These are phyloP conservation scores for Coemansia sp. DNA, from an alignment of 192 early-diverging fungal genomes.

Conservation along the genomic window DNA sequence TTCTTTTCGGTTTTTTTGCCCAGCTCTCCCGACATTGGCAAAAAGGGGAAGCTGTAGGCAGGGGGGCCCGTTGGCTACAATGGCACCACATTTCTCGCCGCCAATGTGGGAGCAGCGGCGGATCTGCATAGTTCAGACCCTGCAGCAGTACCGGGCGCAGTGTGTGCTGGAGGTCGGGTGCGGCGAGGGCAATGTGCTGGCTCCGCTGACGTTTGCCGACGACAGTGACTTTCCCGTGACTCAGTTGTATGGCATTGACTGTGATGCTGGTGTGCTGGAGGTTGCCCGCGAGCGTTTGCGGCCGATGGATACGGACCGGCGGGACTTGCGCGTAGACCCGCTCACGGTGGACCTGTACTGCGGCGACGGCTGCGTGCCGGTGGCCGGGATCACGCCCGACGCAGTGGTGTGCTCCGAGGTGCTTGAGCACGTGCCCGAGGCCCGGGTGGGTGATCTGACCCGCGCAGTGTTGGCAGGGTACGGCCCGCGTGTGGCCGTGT, in stretches of 20 bases:
- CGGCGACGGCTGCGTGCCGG: slow-evolving; percentile 43
- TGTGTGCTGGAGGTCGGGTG: slow-evolving; percentile 81
- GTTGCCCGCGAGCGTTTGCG: slow-evolving; percentile 48
- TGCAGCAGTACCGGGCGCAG: slow-evolving; percentile 49
- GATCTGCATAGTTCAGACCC: slow-evolving; percentile 49
- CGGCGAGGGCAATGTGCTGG: slow-evolving; percentile 71
- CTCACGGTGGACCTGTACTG: slow-evolving; percentile 61
- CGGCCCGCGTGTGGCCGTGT: slow-evolving; percentile 61
- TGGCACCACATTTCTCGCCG: slow-evolving; percentile 46
- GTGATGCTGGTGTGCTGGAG: slow-evolving; percentile 45
- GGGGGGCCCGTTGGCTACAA: too few species aligned
- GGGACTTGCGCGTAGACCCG: slow-evolving; percentile 54
- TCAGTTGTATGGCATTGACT: slow-evolving; percentile 65
- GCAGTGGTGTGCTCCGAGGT: slow-evolving; percentile 79
- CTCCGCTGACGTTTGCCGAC: slow-evolving; percentile 54
- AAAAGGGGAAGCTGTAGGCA: too few species aligned
- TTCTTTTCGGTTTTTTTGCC: too few species aligned
- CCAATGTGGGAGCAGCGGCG: slow-evolving; percentile 84
- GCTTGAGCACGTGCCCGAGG: slow-evolving; percentile 72
- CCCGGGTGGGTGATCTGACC: slow-evolving; percentile 55
- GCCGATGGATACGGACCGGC: slow-evolving; percentile 56
- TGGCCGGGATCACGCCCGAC: slow-evolving; percentile 42
- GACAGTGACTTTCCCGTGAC: slow-evolving; percentile 50
- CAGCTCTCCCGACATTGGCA: too few species aligned
- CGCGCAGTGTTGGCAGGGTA: slow-evolving; percentile 59